phyloP scores from a whole-genome alignment of 257 asterid genomes.

The Voacanga thouarsii region DNA sequence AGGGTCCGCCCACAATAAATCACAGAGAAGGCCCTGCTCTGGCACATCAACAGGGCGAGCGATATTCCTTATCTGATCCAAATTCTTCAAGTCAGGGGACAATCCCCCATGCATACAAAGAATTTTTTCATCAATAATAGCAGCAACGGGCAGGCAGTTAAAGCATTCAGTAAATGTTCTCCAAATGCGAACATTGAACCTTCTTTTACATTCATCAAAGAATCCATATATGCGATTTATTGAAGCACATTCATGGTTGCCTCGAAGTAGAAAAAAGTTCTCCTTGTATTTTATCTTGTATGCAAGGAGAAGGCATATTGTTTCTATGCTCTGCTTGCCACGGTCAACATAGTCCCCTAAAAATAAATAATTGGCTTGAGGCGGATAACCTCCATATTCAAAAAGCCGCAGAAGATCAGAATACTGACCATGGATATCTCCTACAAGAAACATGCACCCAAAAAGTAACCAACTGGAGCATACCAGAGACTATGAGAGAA shows the following conservation, averaged over 20 bases:
- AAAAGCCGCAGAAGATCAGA: conserved; percentile 34
- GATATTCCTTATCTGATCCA: conserved; percentile 31
- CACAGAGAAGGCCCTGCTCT: conserved; percentile 27
- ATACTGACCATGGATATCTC: conserved; percentile 37
- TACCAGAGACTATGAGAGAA: background rate
- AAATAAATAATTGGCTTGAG: conserved; percentile 31
- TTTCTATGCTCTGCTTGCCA: conserved; percentile 36
- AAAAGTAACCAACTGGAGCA: background rate
- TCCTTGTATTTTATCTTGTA: conserved; percentile 34
- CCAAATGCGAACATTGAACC: conserved; percentile 34
- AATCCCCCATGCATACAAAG: conserved; percentile 33
- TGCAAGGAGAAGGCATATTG: conserved; percentile 35
- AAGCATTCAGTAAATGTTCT: conserved; percentile 31
- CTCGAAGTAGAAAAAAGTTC: conserved; percentile 29
- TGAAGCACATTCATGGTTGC: conserved; percentile 36
- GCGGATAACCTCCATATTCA: conserved; percentile 37
- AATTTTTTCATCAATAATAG: conserved; percentile 29
- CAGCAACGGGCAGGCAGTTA: conserved; percentile 30
- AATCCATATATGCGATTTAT: conserved; percentile 35
- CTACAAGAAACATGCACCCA: conserved; percentile 11
- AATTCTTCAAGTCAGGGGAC: conserved; percentile 29
- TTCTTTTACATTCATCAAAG: conserved; percentile 33
- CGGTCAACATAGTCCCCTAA: conserved; percentile 37
- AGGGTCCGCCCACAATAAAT: conserved; percentile 33
- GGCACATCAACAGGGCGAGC: conserved; percentile 35